These are phyloP conservation scores for Paramecium primaurelia DNA, from an alignment of 73 alveolate species.

Conservation along the genomic window DNA sequence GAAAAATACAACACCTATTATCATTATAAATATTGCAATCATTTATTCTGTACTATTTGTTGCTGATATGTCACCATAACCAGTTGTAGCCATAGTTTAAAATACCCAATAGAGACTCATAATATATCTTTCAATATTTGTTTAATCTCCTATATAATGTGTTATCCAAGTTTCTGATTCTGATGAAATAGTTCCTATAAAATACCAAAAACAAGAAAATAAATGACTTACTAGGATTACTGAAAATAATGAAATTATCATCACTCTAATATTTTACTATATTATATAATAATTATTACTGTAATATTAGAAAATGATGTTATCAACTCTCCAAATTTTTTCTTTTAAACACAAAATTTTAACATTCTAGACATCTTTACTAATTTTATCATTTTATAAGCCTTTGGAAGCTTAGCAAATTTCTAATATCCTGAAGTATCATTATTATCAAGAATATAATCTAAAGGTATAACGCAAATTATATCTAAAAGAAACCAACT, in stretches of 20 bases:
- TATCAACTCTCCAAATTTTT: background rate
- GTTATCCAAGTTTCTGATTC: background rate
- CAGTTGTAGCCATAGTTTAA: conserved; percentile 81
- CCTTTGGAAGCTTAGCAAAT: conserved; percentile 20
- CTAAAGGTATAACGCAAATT: conserved; percentile 70
- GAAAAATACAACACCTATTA: conserved; percentile 82
- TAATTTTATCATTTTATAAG: background rate
- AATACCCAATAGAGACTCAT: conserved; percentile 77
- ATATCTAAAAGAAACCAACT: conserved; percentile 75
- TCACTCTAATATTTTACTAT: background rate
- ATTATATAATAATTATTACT: background rate
- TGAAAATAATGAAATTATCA: background rate
- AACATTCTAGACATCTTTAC: background rate
- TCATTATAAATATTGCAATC: conserved; percentile 75
- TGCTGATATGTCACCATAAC: conserved; percentile 83
- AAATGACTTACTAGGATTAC: conserved; percentile 3
- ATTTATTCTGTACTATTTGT: conserved; percentile 63
- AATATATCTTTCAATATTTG: conserved; percentile 57
- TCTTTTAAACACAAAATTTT: background rate
- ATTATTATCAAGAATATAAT: conserved; percentile 12
- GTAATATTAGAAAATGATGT: background rate
- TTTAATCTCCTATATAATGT: background rate
- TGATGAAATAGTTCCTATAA: background rate
- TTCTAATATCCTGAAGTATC: background rate
- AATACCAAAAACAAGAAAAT: conserved; percentile 31